phyloP scores from a whole-genome alignment of 73 alveolate genomes.

The Tetrahymena elliotti region DNA sequence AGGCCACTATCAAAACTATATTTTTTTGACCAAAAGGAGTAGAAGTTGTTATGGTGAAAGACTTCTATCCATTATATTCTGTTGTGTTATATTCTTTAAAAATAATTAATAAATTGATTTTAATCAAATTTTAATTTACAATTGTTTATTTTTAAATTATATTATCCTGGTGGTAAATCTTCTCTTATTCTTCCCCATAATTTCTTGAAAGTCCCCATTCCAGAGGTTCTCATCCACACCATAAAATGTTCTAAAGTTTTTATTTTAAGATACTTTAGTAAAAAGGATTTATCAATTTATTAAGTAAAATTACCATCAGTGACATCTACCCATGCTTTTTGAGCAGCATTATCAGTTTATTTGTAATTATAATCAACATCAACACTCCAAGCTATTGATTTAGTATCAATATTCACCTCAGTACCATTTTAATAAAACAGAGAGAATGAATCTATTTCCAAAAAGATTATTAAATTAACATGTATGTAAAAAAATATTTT shows the following conservation, averaged over 20 bases:
- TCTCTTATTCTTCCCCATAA: constrained; percentile 80
- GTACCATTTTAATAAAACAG: constrained; percentile 21
- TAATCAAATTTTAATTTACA: background rate
- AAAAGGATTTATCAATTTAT: background rate
- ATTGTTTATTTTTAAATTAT: constrained; percentile 49
- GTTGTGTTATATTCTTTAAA: background rate
- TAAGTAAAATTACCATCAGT: constrained; percentile 47
- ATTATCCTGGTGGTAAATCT: constrained; percentile 57
- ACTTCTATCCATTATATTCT: background rate
- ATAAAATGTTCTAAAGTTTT: constrained; percentile 67
- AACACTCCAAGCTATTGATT: constrained; percentile 70
- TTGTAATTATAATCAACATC: constrained; percentile 70
- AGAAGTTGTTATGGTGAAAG: constrained; percentile 26
- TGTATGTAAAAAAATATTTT: no score
- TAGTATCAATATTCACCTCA: constrained; percentile 44
- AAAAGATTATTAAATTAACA: no score
- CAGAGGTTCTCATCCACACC: constrained; percentile 95
- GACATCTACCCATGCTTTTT: constrained; percentile 68
- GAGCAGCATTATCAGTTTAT: constrained; percentile 40
- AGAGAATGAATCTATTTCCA: constrained; percentile 33
- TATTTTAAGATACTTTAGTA: background rate
- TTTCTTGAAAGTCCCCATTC: constrained; percentile 76
- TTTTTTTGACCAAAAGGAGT: constrained; percentile 32
- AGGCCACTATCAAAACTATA: constrained; percentile 33
- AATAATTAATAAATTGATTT: background rate